These are phyloP conservation scores for Diaporthe destruens DNA, from an alignment of 2,329 filamentous ascomycete genomes.

Conservation along the genomic window DNA sequence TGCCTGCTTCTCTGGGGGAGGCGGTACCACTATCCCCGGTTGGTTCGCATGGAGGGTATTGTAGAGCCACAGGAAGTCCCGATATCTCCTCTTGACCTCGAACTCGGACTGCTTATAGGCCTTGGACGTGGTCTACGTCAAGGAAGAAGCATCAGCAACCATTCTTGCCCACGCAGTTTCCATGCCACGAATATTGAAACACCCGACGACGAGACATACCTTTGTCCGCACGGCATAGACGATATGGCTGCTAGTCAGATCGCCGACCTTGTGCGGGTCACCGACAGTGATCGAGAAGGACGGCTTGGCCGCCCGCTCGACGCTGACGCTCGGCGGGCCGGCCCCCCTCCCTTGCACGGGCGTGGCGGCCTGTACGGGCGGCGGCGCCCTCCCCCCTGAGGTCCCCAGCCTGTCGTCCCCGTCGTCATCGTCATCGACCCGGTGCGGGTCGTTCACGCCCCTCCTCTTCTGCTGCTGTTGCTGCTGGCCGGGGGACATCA, in stretches of 20 bases:
- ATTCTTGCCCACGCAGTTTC: neutral
- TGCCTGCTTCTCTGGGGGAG: constrained; percentile 97
- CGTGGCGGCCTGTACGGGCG: constrained; percentile 70
- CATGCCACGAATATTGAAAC: neutral
- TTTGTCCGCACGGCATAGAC: constrained; percentile 96
- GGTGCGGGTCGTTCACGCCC: constrained; percentile 69
- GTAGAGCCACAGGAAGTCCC: constrained; percentile 98
- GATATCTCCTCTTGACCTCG: constrained; percentile 91
- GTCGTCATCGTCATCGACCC: constrained; percentile 79
- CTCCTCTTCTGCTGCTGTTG: constrained; percentile 51
- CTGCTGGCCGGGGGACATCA: constrained; percentile 60
- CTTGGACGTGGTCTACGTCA: constrained; percentile 86
- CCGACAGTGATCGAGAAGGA: constrained; percentile 91
- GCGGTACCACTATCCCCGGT: constrained; percentile 93
- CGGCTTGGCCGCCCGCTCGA: constrained; percentile 94
- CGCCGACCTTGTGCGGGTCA: constrained; percentile 97
- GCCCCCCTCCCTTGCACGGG: constrained; percentile 64
- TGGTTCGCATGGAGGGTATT: constrained; percentile 94
- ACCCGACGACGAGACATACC: constrained; percentile 61
- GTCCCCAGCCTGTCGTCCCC: constrained; percentile 57
- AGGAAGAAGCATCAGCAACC: constrained; percentile 36
- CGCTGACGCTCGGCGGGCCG: constrained; percentile 82
- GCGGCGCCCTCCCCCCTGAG: constrained; percentile 72
- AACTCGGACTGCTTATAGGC: constrained; percentile 95
- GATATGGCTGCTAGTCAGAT: constrained; percentile 96